These are phyloP conservation scores for Coemansia sp. DNA, from an alignment of 192 early-diverging fungal genomes.

Conservation along the genomic window DNA sequence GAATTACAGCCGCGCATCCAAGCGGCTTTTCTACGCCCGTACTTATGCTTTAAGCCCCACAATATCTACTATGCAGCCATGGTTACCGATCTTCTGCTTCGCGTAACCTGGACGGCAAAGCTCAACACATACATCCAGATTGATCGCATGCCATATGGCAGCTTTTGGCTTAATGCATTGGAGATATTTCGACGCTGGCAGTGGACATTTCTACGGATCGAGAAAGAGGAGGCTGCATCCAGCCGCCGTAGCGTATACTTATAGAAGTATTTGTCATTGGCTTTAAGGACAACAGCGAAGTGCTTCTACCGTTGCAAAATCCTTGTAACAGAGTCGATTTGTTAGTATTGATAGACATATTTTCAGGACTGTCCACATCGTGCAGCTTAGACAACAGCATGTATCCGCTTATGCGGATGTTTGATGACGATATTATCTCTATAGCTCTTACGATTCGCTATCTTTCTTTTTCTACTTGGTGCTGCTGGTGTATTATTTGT, in stretches of 20 bases:
- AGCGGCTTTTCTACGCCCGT: constrained; percentile 57
- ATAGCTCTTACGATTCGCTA: background rate
- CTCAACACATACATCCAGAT: constrained; percentile 62
- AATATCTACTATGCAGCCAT: constrained; percentile 79
- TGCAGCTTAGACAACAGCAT: background rate
- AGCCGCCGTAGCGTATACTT: background rate
- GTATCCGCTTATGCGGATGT: background rate
- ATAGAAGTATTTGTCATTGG: background rate
- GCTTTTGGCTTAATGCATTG: constrained; percentile 73
- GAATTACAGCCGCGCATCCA: constrained; percentile 13
- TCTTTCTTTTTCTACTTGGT: background rate
- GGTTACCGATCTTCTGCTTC: constrained; percentile 71
- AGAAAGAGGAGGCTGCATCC: constrained; percentile 52
- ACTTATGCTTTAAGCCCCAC: constrained; percentile 63
- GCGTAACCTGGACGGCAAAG: constrained; percentile 86
- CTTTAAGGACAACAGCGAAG: background rate
- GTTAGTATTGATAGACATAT: no score
- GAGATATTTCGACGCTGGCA: constrained; percentile 88
- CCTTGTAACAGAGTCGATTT: no score
- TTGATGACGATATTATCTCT: background rate
- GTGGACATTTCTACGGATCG: constrained; percentile 92
- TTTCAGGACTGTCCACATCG: background rate
- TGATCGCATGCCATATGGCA: constrained; percentile 65
- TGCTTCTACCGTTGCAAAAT: background rate
- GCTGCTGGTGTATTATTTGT: background rate